Conservation (phyloP, 352 stramenopile species). For the Phytophthora vignae region DNA sequence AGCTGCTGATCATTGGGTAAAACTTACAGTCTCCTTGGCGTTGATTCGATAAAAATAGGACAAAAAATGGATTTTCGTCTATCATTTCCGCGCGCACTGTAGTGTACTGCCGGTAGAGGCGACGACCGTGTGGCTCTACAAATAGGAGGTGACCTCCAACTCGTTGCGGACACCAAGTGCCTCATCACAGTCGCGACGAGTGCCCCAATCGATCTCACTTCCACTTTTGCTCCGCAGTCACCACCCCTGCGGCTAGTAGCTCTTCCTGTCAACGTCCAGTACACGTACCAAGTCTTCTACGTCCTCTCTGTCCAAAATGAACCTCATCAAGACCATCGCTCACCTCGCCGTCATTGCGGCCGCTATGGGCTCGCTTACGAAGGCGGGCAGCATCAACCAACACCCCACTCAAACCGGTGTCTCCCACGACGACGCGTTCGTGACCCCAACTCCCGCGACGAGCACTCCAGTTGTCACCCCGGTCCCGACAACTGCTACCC, state of each 20-base stretch:
- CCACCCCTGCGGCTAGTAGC: neutral
- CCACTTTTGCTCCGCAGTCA: neutral
- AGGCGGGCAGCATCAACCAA: neutral
- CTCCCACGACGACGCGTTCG: neutral
- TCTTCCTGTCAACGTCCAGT: neutral
- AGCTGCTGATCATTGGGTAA: too few species aligned
- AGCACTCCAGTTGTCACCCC: neutral
- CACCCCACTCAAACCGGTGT: neutral
- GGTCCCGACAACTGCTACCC: neutral
- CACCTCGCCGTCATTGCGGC: conserved; percentile 2
- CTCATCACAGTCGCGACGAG: neutral
- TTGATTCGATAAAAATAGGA: too few species aligned
- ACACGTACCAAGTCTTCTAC: neutral
- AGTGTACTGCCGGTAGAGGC: conserved; percentile 2
- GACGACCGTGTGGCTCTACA: neutral
- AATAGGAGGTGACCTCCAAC: neutral
- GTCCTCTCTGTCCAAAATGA: conserved; percentile 15
- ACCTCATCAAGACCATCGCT: conserved; percentile 21
- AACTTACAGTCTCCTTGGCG: too few species aligned
- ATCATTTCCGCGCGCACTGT: too few species aligned
- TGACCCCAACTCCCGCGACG: neutral
- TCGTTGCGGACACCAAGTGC: neutral
- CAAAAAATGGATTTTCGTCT: too few species aligned
- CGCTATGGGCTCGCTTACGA: neutral
- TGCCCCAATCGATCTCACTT: neutral